Evolutionary conservation across 2,329 filamentous ascomycete genomes (phyloP), one percentile per base, ranked within the genome.

Genomic region (Cylindrodendrum hubeiense): DNA sequence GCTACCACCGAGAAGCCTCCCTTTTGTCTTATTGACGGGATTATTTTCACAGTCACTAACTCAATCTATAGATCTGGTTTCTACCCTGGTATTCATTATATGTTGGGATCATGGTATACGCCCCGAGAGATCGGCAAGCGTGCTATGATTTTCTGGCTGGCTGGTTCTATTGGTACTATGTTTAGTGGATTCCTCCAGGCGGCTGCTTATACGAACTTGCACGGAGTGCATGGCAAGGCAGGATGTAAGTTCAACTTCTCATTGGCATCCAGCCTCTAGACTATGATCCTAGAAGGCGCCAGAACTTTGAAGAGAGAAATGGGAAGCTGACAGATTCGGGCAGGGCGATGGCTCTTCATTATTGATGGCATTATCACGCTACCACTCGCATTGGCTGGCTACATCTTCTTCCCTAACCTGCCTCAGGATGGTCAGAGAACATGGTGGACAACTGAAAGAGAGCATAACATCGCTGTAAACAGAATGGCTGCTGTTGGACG

Each of bases 101-200:
- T 73, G 58, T 50, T 72, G 2, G 71, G 70, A n/a, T 72, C 70
- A 0, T 72, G 71, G 71, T 72, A 72, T 12, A 73, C 68, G 1
- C 68, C 68, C 1, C 55, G 65, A 17, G 70, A 73, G 13, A 71
- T 73, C 2, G 68, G 68, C 22, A 71, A 71, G 43, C 60, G 67
- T 17, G 51, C 66, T 24, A 68, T 67, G 63, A 54, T 73, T 15
- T 72, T 72, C 21, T 72, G 66, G 66, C 7, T 73, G 12, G 70
- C 68, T 12, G 67, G 68, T 13, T 66, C 65, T 0, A 22, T 69
- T 5, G 71, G 67, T 3, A 30, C 44, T 4, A 67, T 70, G 60
- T 67, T 70, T 15, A 67, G 63, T 33, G 67, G 67, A 15, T 65
- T 67, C 55, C 52, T 70, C 4, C 67, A 70, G 22, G 63, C 66